These are phyloP conservation scores for Ascochyta clinopodiicola DNA, from an alignment of 2,329 filamentous ascomycete species.

Conservation along the genomic window DNA sequence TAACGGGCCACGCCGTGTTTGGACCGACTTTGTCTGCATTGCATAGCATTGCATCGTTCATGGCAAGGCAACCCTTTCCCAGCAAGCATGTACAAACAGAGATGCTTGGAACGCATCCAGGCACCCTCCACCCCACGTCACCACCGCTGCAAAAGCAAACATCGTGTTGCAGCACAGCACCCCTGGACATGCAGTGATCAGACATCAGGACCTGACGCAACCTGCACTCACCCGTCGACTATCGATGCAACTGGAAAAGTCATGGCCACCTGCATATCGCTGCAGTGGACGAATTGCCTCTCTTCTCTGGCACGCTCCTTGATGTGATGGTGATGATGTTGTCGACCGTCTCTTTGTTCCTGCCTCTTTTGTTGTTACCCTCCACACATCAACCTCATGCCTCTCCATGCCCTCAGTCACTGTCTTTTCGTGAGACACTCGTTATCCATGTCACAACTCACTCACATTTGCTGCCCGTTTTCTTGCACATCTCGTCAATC, in stretches of 20 bases:
- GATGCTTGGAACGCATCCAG: conserved; percentile 1
- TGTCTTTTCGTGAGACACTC: no score
- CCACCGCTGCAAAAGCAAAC: conserved; percentile 11
- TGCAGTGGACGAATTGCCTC: not conserved
- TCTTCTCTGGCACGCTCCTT: not conserved
- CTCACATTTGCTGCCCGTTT: no score
- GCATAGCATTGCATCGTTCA: not conserved
- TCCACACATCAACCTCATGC: no score
- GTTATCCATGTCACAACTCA: no score
- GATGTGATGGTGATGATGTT: not conserved
- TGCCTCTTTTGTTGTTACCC: not conserved
- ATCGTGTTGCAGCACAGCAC: not conserved
- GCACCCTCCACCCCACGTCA: conserved; percentile 8
- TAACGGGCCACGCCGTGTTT: conserved; percentile 1
- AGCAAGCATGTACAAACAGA: conserved; percentile 1
- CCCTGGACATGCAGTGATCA: conserved; percentile 11
- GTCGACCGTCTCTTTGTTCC: conserved; percentile 4
- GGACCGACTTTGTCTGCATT: conserved; percentile 12
- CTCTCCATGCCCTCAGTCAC: no score
- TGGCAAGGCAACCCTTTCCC: conserved; percentile 1
- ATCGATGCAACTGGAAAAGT: not conserved
- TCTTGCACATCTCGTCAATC: no score
- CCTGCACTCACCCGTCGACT: conserved; percentile 2
- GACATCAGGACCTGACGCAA: conserved; percentile 3
- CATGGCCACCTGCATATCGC: not conserved